Percentiles rank a stretch among this genome's conserved stretches.
phyloP scores from a whole-genome alignment of 1,284 basidiomycete genomes.

The Cerioporus squamosus region DNA sequence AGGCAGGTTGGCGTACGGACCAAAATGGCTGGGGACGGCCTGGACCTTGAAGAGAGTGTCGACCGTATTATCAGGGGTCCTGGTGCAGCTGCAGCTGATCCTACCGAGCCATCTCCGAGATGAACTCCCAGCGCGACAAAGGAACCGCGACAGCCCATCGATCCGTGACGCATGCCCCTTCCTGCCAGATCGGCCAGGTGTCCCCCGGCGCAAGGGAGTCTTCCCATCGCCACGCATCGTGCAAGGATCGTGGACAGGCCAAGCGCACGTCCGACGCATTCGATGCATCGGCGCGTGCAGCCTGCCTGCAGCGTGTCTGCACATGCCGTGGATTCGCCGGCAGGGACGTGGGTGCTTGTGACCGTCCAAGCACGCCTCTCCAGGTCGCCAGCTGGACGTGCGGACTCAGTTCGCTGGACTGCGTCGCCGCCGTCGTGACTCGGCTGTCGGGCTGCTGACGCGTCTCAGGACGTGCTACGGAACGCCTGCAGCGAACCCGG shows the following conservation, averaged over 20 bases:
- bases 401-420: too few relatives aligned
- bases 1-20: too few relatives aligned
- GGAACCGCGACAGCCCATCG: not conserved
- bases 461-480: not conserved
- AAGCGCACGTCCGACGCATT: conserved; percentile 9
- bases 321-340: conserved; percentile 16
- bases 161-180: conserved; percentile 4
- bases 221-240: conserved; percentile 18
- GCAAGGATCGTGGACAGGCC: not conserved
- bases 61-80: too few relatives aligned
- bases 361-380: not conserved
- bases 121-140: not conserved
- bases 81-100: conserved; percentile 16
- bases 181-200: conserved; percentile 20
- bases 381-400: too few relatives aligned
- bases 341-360: not conserved
- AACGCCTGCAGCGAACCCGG: conserved; percentile 1
- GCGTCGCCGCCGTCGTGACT: not conserved
- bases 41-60: too few relatives aligned
- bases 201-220: conserved; percentile 18
- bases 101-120: conserved; percentile 24
- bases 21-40: too few relatives aligned
- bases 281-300: conserved; percentile 5
- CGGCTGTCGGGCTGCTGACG: not conserved
- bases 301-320: conserved; percentile 3